Percentiles rank a stretch among this genome's conserved stretches.
phyloP scores from a whole-genome alignment of 2,329 filamentous ascomycete genomes.

The Fusarium robinianum region DNA sequence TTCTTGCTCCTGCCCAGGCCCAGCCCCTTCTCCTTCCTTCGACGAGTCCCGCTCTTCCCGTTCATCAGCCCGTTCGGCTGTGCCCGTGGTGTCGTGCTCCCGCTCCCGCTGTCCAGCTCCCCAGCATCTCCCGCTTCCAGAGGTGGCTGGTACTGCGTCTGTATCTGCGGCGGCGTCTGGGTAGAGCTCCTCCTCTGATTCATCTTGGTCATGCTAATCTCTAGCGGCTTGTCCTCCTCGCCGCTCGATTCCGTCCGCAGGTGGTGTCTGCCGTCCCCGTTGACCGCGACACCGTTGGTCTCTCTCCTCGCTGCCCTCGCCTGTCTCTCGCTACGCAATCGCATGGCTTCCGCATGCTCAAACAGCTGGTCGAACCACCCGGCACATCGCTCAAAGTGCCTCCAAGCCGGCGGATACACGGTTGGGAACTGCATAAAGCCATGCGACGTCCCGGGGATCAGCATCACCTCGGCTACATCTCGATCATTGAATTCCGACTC shows the following conservation, averaged over 20 bases:
- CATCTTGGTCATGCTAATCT: slow-evolving; percentile 70
- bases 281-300: slow-evolving; percentile 20
- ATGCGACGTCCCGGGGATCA: slow-evolving; percentile 89
- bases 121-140: slow-evolving; percentile 20
- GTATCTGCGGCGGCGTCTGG: slow-evolving; percentile 15
- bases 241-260: slow-evolving; percentile 64
- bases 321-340: slow-evolving; percentile 34
- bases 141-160: slow-evolving; percentile 13
- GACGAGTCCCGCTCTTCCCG: slow-evolving; percentile 30
- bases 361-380: slow-evolving; percentile 85
- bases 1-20: slow-evolving; percentile 44
- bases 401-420: slow-evolving; percentile 89
- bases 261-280: slow-evolving; percentile 37
- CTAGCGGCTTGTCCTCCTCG: slow-evolving; percentile 79
- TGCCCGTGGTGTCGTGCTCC: slow-evolving; percentile 21
- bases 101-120: slow-evolving; percentile 26
- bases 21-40: slow-evolving; percentile 36
- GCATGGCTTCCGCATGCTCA: slow-evolving; percentile 51
- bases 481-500: slow-evolving; percentile 47
- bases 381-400: slow-evolving; percentile 77
- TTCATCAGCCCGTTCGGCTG: slow-evolving; percentile 25
- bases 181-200: slow-evolving; percentile 42
- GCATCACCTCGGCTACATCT: slow-evolving; percentile 68
- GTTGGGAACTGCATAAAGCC: slow-evolving; percentile 92
- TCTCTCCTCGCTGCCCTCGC: slow-evolving; percentile 10